Percentiles rank a stretch among this genome's conserved stretches.
Evolutionary conservation across 2,329 filamentous ascomycete genomes (phyloP).

Genomic region (Ascochyta lentis): DNA sequence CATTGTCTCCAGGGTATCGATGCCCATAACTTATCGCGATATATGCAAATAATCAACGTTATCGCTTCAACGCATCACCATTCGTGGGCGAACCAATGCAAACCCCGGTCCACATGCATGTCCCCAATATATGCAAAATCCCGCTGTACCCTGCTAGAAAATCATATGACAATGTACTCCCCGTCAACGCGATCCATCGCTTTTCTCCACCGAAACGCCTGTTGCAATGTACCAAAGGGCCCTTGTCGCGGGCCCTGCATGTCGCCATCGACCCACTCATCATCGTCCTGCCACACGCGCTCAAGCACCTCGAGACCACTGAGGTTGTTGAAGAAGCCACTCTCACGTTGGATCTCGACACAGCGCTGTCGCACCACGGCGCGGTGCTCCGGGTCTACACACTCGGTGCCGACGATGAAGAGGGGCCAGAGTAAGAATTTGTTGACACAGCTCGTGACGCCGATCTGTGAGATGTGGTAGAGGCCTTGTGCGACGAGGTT

Average conservation of each 20-base stretch:
- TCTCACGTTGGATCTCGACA: constrained; percentile 84
- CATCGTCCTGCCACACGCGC: constrained; percentile 75
- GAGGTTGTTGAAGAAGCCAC: constrained; percentile 92
- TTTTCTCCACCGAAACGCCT: constrained; percentile 57
- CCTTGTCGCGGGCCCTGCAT: constrained; percentile 26
- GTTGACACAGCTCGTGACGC: constrained; percentile 73
- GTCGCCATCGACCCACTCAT: constrained; percentile 38
- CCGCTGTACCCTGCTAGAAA: constrained; percentile 11
- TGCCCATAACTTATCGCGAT: constrained; percentile 12
- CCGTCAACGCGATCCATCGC: constrained; percentile 60
- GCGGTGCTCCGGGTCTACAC: constrained; percentile 80
- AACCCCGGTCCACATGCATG: constrained; percentile 13
- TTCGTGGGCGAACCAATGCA: constrained; percentile 17
- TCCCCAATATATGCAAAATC: constrained; percentile 22
- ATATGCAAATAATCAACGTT: constrained; percentile 15
- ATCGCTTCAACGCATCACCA: constrained; percentile 17
- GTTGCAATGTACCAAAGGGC: constrained; percentile 35
- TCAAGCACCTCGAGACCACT: constrained; percentile 85
- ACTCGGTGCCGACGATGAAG: constrained; percentile 89
- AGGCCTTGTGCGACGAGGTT: constrained; percentile 82
- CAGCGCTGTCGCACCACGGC: constrained; percentile 80
- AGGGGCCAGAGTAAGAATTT: constrained; percentile 94
- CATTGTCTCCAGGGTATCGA: constrained; percentile 13
- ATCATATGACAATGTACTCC: constrained; percentile 60
- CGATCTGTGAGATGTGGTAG: constrained; percentile 80